phyloP scores from a whole-genome alignment of 768 basidiomycete genomes.

The Leucosporidium creatinivorum region DNA sequence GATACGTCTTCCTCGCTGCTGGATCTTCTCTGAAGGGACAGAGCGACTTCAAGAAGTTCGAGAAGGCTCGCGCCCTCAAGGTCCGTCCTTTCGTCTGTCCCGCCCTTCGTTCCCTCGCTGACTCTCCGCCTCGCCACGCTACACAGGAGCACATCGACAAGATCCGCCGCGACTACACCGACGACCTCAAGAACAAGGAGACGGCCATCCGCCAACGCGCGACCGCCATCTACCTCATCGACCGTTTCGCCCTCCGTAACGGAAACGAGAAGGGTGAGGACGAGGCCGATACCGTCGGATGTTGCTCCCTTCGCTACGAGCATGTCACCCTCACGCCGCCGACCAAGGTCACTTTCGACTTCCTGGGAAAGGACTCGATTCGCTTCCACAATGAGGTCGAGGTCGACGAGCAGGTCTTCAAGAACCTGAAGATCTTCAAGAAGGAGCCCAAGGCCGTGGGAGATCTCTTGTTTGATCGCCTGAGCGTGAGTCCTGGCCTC shows the following conservation, averaged over 20 bases:
- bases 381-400: conserved; percentile 87
- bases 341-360: conserved; percentile 85
- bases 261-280: conserved; percentile 99
- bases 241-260: conserved; percentile 90
- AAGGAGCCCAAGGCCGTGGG: conserved; percentile 71
- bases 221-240: conserved; percentile 99
- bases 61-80: conserved; percentile 94
- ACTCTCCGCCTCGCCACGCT: background rate
- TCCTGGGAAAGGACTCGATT: conserved; percentile 98
- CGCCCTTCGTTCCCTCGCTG: background rate
- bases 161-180: conserved; percentile 80
- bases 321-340: conserved; percentile 88
- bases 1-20: conserved; percentile 98
- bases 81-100: conserved; percentile 45
- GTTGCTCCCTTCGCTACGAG: conserved; percentile 93
- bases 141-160: conserved; percentile 76
- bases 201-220: conserved; percentile 94
- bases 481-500: conserved; percentile 58
- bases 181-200: conserved; percentile 76
- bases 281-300: conserved; percentile 97
- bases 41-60: conserved; percentile 95
- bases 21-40: conserved; percentile 96
- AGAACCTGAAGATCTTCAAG: conserved; percentile 96
- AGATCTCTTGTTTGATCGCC: conserved; percentile 88
- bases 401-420: conserved; percentile 89